Percentiles rank a stretch among this genome's conserved stretches.
Conservation (phyloP, 352 stramenopile species). For the Phytophthora niederhauseri region DNA sequence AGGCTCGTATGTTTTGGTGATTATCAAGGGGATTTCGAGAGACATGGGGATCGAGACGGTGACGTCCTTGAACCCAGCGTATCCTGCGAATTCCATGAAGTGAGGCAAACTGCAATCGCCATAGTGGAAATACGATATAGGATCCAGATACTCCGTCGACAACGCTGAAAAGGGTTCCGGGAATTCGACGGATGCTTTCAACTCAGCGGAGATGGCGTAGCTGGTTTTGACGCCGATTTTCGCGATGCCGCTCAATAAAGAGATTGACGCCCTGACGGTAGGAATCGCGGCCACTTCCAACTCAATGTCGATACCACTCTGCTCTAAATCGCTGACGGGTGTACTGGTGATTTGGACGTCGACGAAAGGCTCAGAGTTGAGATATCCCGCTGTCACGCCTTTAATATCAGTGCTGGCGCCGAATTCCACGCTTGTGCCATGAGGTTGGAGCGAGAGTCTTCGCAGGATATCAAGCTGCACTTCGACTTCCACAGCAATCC, state of each 20-base stretch:
- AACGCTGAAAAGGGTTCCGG: neutral
- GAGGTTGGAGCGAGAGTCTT: conserved; percentile 6
- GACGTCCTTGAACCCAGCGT: neutral
- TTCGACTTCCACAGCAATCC: conserved; percentile 1
- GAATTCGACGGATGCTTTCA: neutral
- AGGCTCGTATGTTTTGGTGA: neutral
- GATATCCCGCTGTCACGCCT: neutral
- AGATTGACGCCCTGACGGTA: neutral
- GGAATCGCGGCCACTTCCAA: neutral
- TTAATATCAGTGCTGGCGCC: conserved; percentile 1
- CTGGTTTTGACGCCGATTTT: neutral
- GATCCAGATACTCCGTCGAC: neutral
- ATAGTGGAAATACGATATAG: neutral
- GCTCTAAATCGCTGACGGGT: neutral
- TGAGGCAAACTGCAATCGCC: neutral
- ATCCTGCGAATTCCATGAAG: neutral
- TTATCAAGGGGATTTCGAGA: too few species aligned
- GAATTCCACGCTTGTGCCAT: conserved; percentile 1
- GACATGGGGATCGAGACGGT: neutral
- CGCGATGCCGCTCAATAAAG: neutral
- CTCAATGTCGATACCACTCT: conserved; percentile 1
- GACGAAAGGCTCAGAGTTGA: neutral
- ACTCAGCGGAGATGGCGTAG: neutral
- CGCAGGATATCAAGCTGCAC: conserved; percentile 2
- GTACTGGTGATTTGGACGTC: neutral